Conservation (phyloP, 208 protist species). For the Plasmodiophora brassicae region DNA sequence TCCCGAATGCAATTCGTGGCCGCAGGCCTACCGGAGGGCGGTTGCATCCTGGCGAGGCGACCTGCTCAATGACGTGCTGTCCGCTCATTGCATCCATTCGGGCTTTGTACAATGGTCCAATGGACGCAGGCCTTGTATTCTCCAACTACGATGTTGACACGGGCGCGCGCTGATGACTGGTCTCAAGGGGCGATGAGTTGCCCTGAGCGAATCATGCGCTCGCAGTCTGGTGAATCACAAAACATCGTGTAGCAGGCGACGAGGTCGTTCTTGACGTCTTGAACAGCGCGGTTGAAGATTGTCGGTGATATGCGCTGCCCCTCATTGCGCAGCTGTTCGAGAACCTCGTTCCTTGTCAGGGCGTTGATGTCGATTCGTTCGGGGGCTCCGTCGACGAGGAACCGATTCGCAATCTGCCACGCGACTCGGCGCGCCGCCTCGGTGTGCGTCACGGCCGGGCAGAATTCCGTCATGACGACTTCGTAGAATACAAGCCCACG, state of each 20-base stretch:
- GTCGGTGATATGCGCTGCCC: no score
- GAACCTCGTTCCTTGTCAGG: not conserved
- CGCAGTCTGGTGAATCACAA: constrained; percentile 18
- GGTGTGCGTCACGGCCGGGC: no score
- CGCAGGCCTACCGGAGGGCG: no score
- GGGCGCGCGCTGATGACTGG: no score
- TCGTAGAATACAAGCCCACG: not conserved
- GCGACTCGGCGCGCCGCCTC: no score
- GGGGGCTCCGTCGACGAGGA: not conserved
- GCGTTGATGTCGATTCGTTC: not conserved
- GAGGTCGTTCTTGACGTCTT: not conserved
- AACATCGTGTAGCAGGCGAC: not conserved
- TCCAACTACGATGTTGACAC: no score
- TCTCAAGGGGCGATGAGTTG: not conserved
- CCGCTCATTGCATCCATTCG: no score
- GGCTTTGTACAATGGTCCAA: no score
- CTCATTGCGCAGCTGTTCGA: not conserved
- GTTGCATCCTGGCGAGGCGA: no score
- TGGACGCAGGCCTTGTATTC: no score
- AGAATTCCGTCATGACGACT: not conserved
- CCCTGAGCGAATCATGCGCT: not conserved
- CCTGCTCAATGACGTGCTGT: no score
- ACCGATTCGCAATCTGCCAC: not conserved
- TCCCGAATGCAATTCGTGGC: no score
- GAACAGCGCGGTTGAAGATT: not conserved